Conservation (phyloP, 139 green algal genomes). For the Closterium sp. region DNA sequence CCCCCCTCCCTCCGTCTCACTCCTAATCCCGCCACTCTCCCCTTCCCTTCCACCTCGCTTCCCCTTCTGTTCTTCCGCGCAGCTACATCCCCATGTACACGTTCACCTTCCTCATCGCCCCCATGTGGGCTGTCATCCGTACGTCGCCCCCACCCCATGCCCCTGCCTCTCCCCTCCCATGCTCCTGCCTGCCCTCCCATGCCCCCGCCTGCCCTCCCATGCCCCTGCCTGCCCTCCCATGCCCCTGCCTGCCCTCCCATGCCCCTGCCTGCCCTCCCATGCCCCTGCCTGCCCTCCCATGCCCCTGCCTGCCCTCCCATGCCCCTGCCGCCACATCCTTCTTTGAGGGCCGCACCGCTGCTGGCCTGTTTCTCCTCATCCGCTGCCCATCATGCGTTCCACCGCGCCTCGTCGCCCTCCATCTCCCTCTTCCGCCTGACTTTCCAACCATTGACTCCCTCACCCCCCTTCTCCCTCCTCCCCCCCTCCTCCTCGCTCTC, state of each 20-base stretch:
- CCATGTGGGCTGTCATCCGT: slow-evolving; percentile 90
- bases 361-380: too few relatives aligned
- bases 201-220: too few relatives aligned
- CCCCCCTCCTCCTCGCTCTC: too few relatives aligned
- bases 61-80: neutral
- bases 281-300: too few relatives aligned
- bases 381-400: too few relatives aligned
- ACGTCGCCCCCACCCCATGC: slow-evolving; percentile 62
- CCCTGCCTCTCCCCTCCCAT: too few relatives aligned
- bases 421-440: too few relatives aligned
- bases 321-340: neutral
- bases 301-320: neutral
- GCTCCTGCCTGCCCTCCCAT: neutral
- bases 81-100: slow-evolving; percentile 69
- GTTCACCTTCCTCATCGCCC: slow-evolving; percentile 72
- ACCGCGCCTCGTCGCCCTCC: neutral
- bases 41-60: neutral
- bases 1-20: too few relatives aligned
- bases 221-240: neutral
- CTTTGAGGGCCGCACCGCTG: too few relatives aligned
- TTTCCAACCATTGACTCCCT: neutral
- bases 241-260: too few relatives aligned
- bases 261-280: neutral
- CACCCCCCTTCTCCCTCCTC: too few relatives aligned
- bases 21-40: neutral